Base-by-base conservation (phyloP, 1,284 basidiomycete species). In the Fistulinella cinereoalba region DNA sequence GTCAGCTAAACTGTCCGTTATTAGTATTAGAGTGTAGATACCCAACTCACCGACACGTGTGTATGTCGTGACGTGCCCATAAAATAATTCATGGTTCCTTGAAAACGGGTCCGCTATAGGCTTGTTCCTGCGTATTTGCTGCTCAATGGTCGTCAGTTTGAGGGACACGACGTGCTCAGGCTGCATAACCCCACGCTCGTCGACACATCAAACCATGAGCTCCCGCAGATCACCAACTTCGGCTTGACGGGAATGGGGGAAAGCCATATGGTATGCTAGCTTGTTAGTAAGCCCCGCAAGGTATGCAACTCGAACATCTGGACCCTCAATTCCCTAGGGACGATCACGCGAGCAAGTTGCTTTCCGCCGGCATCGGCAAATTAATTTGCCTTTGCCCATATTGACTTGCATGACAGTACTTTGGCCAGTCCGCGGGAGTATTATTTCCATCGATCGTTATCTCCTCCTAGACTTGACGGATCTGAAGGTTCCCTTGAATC, bases 381-480 rank as follows among this genome's bases (percentile, higher is more conserved):
- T 74, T 1, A 77, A 73, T 50, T 80, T 80, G 3, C 79, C 79
- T 51, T 80, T 79, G 1, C 78, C 78, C 79, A 81, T 80, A 36
- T 80, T 79, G 16, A 81, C 69, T 45, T 81, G 79, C 27, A 76
- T 61, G 4, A 68, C 55, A 0, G 68, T 69, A 41, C 71, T 81
- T 5, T 43, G n/a, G 3, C 49, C 38, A 0, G 62, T 65, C 1
- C 27, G 21, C 2, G 79, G 77, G 0, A 53, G 45, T n/a, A 77
- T 73, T 78, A 81, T 81, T 39, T 77, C 66, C 4, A n/a, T n/a
- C n/a, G n/a, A 55, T 43, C 1, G 77, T 71, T 2, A 77, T 64
- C 0, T 59, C 44, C 3, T 58, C 55, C 50, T 81, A 78, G 12
- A 77, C 46, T 1, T 61, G 52, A 6, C 77, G 70, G 16, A 67